phyloP scores from a whole-genome alignment of 139 green algal species.

The Coelastrella sp. region DNA sequence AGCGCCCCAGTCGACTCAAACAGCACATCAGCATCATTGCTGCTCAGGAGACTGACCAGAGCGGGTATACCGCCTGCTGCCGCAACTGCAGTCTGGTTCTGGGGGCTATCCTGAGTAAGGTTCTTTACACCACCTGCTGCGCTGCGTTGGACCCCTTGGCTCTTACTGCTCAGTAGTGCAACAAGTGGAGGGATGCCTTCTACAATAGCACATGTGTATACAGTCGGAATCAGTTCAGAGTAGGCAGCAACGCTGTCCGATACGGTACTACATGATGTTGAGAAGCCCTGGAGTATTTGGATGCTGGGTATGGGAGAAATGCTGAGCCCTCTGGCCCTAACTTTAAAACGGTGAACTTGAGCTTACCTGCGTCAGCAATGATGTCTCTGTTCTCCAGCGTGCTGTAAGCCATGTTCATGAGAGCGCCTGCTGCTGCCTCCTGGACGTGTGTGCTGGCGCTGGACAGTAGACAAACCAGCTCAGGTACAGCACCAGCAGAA shows the following conservation, averaged over 20 bases:
- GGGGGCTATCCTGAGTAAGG: background rate
- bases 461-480: background rate
- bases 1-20: background rate
- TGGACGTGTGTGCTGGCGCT: background rate
- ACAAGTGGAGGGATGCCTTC: background rate
- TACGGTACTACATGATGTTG: too few relatives aligned
- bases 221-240: too few relatives aligned
- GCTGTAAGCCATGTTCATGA: constrained; percentile 31
- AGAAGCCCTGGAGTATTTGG: too few relatives aligned
- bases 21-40: background rate
- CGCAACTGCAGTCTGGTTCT: background rate
- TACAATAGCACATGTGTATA: too few relatives aligned
- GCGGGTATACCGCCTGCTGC: background rate
- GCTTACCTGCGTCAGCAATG: background rate
- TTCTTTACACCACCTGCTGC: constrained; percentile 9
- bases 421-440: background rate
- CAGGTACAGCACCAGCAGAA: background rate
- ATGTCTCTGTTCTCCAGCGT: background rate
- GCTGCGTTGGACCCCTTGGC: background rate
- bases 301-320: too few relatives aligned
- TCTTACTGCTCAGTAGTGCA: background rate
- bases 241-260: too few relatives aligned
- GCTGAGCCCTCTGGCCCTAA: too few relatives aligned
- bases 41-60: background rate
- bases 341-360: background rate